phyloP scores from a whole-genome alignment of 345 rosid genomes.

The Brassica carinata region DNA sequence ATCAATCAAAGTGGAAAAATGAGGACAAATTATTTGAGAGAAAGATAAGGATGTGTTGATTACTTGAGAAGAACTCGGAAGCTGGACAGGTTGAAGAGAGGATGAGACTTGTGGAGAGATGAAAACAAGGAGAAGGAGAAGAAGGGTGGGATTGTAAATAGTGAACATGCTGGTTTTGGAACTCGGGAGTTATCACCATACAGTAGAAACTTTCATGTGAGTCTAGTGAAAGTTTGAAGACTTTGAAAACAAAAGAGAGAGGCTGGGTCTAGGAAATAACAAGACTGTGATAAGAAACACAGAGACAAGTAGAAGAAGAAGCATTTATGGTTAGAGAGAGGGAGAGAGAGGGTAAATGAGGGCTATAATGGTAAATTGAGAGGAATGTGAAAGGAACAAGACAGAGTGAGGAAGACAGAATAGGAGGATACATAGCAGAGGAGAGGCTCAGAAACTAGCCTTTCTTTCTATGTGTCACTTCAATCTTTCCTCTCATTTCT shows the following conservation, averaged over 20 bases:
- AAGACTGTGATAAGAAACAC: conserved; percentile 30
- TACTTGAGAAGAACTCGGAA: conserved; percentile 35
- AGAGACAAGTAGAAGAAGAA: conserved; percentile 3
- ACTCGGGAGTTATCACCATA: background rate
- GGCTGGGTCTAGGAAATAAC: conserved; percentile 9
- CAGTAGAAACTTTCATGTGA: conserved; percentile 27
- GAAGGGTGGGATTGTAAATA: conserved; percentile 6
- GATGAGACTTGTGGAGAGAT: conserved; percentile 35
- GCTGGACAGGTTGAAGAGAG: conserved; percentile 33
- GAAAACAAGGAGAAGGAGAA: conserved; percentile 9
- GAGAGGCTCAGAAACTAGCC: conserved; percentile 18
- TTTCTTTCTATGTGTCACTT: conserved; percentile 41
- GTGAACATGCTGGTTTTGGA: conserved; percentile 12
- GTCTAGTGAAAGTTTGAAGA: conserved; percentile 18
- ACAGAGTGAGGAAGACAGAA: conserved; percentile 48
- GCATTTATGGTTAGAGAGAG: background rate
- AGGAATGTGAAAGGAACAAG: conserved; percentile 57
- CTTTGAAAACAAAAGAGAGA: background rate
- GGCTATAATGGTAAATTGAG: conserved; percentile 26
- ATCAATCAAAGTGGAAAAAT: background rate
- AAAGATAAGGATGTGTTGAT: background rate
- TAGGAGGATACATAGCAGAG: conserved; percentile 46
- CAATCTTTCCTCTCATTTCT: conserved; percentile 24
- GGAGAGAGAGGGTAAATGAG: background rate
- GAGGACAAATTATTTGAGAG: background rate